These are phyloP conservation scores for Jatropha curcas DNA, from an alignment of 345 rosid genomes.

Conservation along the genomic window DNA sequence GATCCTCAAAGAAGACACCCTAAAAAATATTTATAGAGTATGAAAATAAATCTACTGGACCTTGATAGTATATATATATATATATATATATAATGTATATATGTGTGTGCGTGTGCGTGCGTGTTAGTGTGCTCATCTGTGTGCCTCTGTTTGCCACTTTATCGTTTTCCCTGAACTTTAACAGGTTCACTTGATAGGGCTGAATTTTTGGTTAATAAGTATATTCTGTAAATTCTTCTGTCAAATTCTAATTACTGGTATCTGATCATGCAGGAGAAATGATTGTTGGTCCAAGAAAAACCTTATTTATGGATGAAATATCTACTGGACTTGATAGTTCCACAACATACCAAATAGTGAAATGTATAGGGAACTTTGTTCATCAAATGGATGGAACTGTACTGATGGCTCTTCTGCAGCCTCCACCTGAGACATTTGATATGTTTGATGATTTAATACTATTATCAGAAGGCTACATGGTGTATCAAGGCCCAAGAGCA, in stretches of 20 bases:
- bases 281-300: slow-evolving; percentile 94
- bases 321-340: slow-evolving; percentile 97
- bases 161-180: neutral
- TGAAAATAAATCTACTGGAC: no score
- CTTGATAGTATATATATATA: no score
- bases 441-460: slow-evolving; percentile 82
- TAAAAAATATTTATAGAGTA: no score
- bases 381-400: slow-evolving; percentile 90
- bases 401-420: slow-evolving; percentile 93
- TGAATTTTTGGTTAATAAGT: neutral
- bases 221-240: neutral
- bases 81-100: no score
- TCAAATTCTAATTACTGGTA: neutral
- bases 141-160: neutral
- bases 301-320: slow-evolving; percentile 97
- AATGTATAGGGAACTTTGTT: slow-evolving; percentile 77
- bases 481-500: slow-evolving; percentile 81
- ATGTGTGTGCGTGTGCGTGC: neutral
- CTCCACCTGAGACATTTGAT: slow-evolving; percentile 95
- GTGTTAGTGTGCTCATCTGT: no score
- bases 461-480: slow-evolving; percentile 80
- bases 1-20: no score
- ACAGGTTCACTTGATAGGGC: neutral
- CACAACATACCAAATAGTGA: slow-evolving; percentile 86
- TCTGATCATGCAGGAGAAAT: slow-evolving; percentile 70